phyloP scores from a whole-genome alignment of 1,139 yeast genomes.

The Diutina pseudorugosa region DNA sequence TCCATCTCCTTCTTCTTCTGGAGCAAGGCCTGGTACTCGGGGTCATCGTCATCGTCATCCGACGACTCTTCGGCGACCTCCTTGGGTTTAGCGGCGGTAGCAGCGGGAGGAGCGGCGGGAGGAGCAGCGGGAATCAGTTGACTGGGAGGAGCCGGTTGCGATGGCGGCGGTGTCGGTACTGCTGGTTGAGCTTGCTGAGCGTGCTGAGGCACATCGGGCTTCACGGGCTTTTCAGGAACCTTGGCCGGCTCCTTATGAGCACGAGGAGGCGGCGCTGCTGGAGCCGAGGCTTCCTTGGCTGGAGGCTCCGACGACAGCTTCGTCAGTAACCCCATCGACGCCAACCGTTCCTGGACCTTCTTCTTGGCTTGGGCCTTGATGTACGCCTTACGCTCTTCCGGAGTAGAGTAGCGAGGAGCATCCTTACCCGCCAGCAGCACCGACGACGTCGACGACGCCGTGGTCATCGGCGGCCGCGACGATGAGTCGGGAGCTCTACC shows the following conservation, averaged over 20 bases:
- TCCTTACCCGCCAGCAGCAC: background rate
- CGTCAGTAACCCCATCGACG: conserved; percentile 66
- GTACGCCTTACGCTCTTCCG: conserved; percentile 68
- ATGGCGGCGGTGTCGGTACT: background rate
- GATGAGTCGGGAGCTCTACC: conserved; percentile 5
- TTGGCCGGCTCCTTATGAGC: background rate
- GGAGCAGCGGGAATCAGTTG: background rate
- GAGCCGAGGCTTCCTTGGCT: background rate
- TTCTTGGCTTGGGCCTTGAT: conserved; percentile 86
- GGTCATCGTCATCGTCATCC: conserved; percentile 30
- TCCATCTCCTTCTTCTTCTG: conserved; percentile 38
- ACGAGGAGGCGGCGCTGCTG: background rate
- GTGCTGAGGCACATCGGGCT: too few relatives aligned
- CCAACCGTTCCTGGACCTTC: conserved; percentile 81
- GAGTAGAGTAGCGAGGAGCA: conserved; percentile 17
- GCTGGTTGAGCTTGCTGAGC: too few relatives aligned
- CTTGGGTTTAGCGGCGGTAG: background rate
- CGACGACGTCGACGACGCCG: conserved; percentile 7
- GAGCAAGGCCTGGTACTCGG: conserved; percentile 33
- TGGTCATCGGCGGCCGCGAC: conserved; percentile 7
- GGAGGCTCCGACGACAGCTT: conserved; percentile 7
- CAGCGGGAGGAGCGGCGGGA: too few relatives aligned
- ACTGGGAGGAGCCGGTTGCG: background rate
- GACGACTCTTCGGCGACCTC: background rate
- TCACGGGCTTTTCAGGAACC: background rate